phyloP scores from a whole-genome alignment of 2,329 filamentous ascomycete species.

The Elsinoe australis region DNA sequence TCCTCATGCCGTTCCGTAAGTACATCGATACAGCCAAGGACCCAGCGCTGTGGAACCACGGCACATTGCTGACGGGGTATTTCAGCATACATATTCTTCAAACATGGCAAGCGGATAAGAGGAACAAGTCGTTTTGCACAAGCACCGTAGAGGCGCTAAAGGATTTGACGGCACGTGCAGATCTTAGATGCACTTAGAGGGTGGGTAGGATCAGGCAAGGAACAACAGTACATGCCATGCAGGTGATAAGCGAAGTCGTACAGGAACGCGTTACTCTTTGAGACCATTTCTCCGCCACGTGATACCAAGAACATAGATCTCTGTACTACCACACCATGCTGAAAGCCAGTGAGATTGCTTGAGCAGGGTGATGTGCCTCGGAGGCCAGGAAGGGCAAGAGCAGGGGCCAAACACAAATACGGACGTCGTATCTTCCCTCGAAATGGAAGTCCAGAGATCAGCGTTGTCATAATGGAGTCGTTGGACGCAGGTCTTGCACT shows the following conservation, averaged over 20 bases:
- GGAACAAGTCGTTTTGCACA: slow-evolving; percentile 40
- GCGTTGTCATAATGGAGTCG: not conserved
- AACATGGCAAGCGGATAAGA: slow-evolving; percentile 43
- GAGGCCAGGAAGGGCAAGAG: not conserved
- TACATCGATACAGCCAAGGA: slow-evolving; percentile 14
- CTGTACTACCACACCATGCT: not conserved
- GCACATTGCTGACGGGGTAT: slow-evolving; percentile 21
- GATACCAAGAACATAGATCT: slow-evolving; percentile 20
- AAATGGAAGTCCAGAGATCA: not conserved
- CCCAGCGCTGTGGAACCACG: slow-evolving; percentile 23
- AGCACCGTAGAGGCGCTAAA: not conserved
- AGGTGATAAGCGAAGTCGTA: slow-evolving; percentile 10
- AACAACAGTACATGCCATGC: not conserved
- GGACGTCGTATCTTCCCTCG: not conserved
- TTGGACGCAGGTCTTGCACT: slow-evolving; percentile 3
- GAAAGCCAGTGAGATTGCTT: slow-evolving; percentile 1
- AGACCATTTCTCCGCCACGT: slow-evolving; percentile 22
- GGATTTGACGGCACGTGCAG: slow-evolving; percentile 7
- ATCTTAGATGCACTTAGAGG: slow-evolving; percentile 9
- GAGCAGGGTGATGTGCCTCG: not conserved
- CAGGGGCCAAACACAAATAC: not conserved
- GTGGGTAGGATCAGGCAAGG: not conserved
- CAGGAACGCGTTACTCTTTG: slow-evolving; percentile 4
- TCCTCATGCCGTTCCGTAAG: slow-evolving; percentile 40
- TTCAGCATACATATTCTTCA: slow-evolving; percentile 42